A percentile compares a stretch with the other conserved stretches of the same genome.
Evolutionary conservation across 1,284 basidiomycete genomes (phyloP).

Genomic region (Leccinum griseonigrum): DNA sequence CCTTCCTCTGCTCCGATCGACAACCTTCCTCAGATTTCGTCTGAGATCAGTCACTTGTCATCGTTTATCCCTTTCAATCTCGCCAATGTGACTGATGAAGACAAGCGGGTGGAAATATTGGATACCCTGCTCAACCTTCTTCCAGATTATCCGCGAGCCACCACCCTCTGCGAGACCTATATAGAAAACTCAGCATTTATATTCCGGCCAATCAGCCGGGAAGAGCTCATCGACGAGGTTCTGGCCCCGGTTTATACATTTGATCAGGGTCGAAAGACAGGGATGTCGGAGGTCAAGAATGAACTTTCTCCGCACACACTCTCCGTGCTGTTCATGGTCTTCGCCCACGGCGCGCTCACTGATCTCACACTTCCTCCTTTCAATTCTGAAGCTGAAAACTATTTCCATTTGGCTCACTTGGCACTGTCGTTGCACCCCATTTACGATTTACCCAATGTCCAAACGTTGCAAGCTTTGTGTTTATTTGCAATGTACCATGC

Average conservation of each 20-base stretch:
- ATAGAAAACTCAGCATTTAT: slow-evolving; percentile 61
- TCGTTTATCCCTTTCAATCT: slow-evolving; percentile 46
- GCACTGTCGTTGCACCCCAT: slow-evolving; percentile 57
- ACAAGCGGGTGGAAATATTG: slow-evolving; percentile 35
- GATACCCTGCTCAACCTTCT: slow-evolving; percentile 46
- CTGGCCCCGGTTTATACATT: slow-evolving; percentile 58
- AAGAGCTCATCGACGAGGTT: slow-evolving; percentile 65
- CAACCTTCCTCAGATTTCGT: slow-evolving; percentile 33
- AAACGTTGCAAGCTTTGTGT: slow-evolving; percentile 58
- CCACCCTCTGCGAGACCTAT: slow-evolving; percentile 66
- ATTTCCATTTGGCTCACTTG: slow-evolving; percentile 55
- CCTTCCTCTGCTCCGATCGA: slow-evolving; percentile 31
- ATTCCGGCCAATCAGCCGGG: slow-evolving; percentile 58
- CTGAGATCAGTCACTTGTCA: slow-evolving; percentile 44
- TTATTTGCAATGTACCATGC: slow-evolving; percentile 56
- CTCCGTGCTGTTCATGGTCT: slow-evolving; percentile 55
- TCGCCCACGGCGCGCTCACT: slow-evolving; percentile 59
- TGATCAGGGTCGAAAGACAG: slow-evolving; percentile 40
- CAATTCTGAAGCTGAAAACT: slow-evolving; percentile 57
- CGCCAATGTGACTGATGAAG: slow-evolving; percentile 33
- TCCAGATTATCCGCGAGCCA: slow-evolving; percentile 55
- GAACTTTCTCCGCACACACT: slow-evolving; percentile 51
- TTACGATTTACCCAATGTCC: slow-evolving; percentile 60
- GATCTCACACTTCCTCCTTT: slow-evolving; percentile 62
- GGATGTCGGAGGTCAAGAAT: slow-evolving; percentile 24